These are phyloP conservation scores for Cladobotryum protrusum DNA, from an alignment of 2,329 filamentous ascomycete genomes.

Conservation along the genomic window DNA sequence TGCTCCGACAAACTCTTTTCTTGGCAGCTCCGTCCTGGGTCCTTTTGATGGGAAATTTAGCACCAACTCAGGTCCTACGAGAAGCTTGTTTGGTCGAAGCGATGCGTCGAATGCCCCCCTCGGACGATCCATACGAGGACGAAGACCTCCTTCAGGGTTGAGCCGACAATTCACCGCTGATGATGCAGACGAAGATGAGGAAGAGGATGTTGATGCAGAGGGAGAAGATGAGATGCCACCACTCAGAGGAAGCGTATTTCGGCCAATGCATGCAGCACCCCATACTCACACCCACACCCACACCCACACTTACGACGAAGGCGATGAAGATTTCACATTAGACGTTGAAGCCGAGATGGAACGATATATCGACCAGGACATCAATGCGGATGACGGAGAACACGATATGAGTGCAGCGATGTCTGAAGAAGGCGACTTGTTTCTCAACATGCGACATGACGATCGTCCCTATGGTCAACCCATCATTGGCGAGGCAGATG, in stretches of 20 bases:
- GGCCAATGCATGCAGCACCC: slow-evolving; percentile 1
- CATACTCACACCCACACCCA: slow-evolving; percentile 16
- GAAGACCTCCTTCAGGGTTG: slow-evolving; percentile 44
- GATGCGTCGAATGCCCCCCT: slow-evolving; percentile 38
- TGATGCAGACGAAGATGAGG: slow-evolving; percentile 28
- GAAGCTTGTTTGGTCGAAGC: slow-evolving; percentile 32
- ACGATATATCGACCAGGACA: slow-evolving; percentile 30
- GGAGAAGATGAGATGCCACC: slow-evolving; percentile 30
- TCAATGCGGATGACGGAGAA: slow-evolving; percentile 32
- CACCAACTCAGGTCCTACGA: slow-evolving; percentile 18
- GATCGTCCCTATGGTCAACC: slow-evolving; percentile 33
- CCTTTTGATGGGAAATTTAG: slow-evolving; percentile 37
- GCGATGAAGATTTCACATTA: slow-evolving; percentile 23
- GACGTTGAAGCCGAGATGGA: slow-evolving; percentile 32
- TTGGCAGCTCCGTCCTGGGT: slow-evolving; percentile 49
- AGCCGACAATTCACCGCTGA: slow-evolving; percentile 35
- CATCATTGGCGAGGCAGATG: slow-evolving; percentile 40
- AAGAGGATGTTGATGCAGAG: slow-evolving; percentile 27
- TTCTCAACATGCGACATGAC: slow-evolving; percentile 42
- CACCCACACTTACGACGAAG: slow-evolving; percentile 12
- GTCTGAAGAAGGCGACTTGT: slow-evolving; percentile 41
- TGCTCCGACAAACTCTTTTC: slow-evolving; percentile 48
- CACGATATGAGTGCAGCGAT: slow-evolving; percentile 34
- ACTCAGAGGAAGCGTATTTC: slow-evolving; percentile 28
- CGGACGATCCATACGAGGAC: slow-evolving; percentile 41